Evolutionary conservation across 73 alveolate genomes (phyloP).

Genomic region (Urostyla sp.): DNA sequence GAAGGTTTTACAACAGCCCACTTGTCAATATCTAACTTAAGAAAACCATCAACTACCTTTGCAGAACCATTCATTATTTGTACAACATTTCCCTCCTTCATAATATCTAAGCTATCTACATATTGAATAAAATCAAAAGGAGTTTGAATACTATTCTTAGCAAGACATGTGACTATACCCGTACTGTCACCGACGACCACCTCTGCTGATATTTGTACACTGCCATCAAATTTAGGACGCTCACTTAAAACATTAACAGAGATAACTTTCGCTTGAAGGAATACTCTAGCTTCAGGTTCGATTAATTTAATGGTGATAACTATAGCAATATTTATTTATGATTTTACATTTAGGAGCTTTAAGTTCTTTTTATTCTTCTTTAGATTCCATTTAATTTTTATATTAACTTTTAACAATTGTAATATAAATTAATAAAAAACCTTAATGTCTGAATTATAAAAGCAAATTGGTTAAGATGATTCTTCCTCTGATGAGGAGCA

Average conservation of each 20-base stretch:
- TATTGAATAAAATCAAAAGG: background rate
- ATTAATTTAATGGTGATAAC: slow-evolving; percentile 48
- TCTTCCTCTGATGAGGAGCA: slow-evolving; percentile 73
- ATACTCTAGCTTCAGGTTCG: slow-evolving; percentile 56
- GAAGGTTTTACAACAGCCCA: slow-evolving; percentile 66
- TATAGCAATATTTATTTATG: background rate
- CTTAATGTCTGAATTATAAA: background rate
- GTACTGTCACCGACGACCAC: slow-evolving; percentile 65
- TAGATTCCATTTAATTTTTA: too few relatives aligned
- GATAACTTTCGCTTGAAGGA: slow-evolving; percentile 44
- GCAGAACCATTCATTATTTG: slow-evolving; percentile 67
- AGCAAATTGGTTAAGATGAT: background rate
- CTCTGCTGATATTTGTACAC: slow-evolving; percentile 56
- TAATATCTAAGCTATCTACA: slow-evolving; percentile 54
- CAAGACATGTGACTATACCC: slow-evolving; percentile 59
- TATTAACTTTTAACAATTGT: too few relatives aligned
- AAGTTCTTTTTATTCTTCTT: too few relatives aligned
- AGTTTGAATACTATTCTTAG: slow-evolving; percentile 31
- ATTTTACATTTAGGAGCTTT: background rate
- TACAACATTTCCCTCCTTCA: slow-evolving; percentile 67
- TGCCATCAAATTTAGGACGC: slow-evolving; percentile 66
- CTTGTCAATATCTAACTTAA: slow-evolving; percentile 59
- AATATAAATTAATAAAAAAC: too few relatives aligned
- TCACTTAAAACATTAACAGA: slow-evolving; percentile 55
- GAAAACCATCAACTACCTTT: slow-evolving; percentile 44